phyloP scores from a whole-genome alignment of 352 stramenopile genomes.

The Pythium dissimile region DNA sequence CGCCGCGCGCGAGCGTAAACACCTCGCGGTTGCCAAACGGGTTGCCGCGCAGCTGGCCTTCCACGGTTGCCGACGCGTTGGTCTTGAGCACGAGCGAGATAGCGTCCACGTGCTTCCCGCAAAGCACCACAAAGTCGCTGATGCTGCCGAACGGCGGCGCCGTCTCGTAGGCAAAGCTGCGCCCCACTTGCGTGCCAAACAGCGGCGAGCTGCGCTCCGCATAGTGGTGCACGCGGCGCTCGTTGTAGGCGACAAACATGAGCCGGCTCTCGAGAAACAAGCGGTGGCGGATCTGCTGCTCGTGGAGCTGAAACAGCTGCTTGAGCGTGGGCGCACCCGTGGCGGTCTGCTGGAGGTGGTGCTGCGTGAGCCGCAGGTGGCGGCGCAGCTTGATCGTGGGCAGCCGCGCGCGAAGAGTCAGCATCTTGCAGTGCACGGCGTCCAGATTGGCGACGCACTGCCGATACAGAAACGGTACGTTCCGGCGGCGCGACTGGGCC shows the following conservation, averaged over 20 bases:
- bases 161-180: conserved; percentile 57
- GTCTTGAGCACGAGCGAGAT: conserved; percentile 61
- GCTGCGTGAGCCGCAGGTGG: conserved; percentile 17
- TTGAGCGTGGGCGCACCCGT: conserved; percentile 67
- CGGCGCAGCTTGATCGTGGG: conserved; percentile 3
- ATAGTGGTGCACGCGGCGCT: conserved; percentile 68
- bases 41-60: conserved; percentile 60
- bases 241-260: conserved; percentile 68
- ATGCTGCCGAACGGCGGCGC: conserved; percentile 65
- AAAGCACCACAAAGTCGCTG: conserved; percentile 57
- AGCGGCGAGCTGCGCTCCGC: conserved; percentile 48
- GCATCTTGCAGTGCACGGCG: conserved; percentile 26
- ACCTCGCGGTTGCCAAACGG: conserved; percentile 63
- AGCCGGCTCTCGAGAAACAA: conserved; percentile 69
- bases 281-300: conserved; percentile 46
- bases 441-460: conserved; percentile 24
- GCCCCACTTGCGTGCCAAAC: conserved; percentile 37
- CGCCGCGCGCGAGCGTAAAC: conserved; percentile 47
- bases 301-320: conserved; percentile 62
- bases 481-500: not conserved
- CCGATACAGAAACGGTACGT: conserved; percentile 17
- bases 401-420: conserved; percentile 13
- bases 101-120: conserved; percentile 71
- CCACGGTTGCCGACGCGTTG: conserved; percentile 33
- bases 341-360: conserved; percentile 31